A percentile compares a stretch with the other conserved stretches of the same genome.
phyloP scores from a whole-genome alignment of 1,139 yeast species.

The Hanseniaspora gamundiae region DNA sequence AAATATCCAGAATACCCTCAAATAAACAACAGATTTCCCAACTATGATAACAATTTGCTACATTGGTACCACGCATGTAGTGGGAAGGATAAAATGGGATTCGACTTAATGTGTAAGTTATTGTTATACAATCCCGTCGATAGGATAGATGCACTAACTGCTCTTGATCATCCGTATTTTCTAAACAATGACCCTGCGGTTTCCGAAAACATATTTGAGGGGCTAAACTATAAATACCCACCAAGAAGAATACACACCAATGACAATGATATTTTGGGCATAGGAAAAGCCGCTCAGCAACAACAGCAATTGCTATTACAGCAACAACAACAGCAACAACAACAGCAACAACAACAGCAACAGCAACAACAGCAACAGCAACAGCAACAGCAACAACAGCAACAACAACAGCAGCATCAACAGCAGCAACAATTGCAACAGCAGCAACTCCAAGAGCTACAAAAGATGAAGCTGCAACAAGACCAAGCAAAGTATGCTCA shows the following conservation, averaged over 20 bases:
- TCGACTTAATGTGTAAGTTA: constrained; percentile 49
- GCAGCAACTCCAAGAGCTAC: constrained; percentile 3
- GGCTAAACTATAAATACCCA: constrained; percentile 52
- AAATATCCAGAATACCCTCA: constrained; percentile 79
- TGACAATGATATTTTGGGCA: constrained; percentile 46
- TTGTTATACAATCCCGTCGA: constrained; percentile 76
- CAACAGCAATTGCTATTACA: constrained; percentile 10
- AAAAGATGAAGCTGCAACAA: background rate
- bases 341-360: constrained; percentile 1
- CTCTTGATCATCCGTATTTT: constrained; percentile 69
- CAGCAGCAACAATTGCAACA: constrained; percentile 1
- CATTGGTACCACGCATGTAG: constrained; percentile 83
- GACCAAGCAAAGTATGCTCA: background rate
- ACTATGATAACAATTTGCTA: constrained; percentile 54
- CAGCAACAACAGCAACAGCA: background rate
- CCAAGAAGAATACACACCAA: constrained; percentile 66
- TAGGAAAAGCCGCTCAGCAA: constrained; percentile 12
- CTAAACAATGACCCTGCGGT: constrained; percentile 45
- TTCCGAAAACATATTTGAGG: constrained; percentile 57
- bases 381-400: background rate
- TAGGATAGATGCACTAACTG: constrained; percentile 63
- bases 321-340: background rate
- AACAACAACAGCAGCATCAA: constrained; percentile 2
- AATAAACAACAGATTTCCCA: constrained; percentile 44
- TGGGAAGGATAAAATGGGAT: constrained; percentile 56